A percentile compares a stretch with the other conserved stretches of the same genome.
Evolutionary conservation across 1,139 yeast species (phyloP).

Genomic region (Taiozyma onychis): DNA sequence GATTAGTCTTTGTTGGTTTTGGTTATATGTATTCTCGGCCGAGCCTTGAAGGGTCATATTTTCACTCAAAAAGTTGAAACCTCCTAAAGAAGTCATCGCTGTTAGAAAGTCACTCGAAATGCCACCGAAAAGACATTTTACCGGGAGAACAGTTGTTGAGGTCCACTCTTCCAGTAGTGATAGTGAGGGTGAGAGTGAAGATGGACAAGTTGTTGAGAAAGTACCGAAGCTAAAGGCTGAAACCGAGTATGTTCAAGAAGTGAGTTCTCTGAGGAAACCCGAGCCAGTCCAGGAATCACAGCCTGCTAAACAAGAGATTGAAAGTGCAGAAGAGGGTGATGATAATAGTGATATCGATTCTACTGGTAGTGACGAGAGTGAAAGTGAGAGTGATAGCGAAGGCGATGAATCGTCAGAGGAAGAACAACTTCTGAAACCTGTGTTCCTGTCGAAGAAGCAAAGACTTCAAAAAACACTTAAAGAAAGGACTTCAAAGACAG

Average conservation of each 20-base stretch:
- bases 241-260: neutral
- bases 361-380: conserved; percentile 5
- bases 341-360: conserved; percentile 4
- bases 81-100: neutral
- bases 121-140: conserved; percentile 18
- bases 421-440: conserved; percentile 18
- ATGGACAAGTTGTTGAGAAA: neutral
- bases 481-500: conserved; percentile 1
- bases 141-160: conserved; percentile 11
- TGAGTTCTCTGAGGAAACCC: conserved; percentile 3
- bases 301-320: conserved; percentile 2
- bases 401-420: conserved; percentile 7
- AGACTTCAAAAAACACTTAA: conserved; percentile 1
- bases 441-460: conserved; percentile 18
- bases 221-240: conserved; percentile 1
- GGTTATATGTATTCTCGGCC: neutral
- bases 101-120: neutral
- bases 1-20: neutral
- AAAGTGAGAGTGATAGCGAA: conserved; percentile 4
- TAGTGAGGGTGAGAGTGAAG: conserved; percentile 4
- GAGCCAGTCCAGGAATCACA: neutral
- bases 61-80: neutral
- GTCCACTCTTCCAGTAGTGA: neutral
- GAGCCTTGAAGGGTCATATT: neutral
- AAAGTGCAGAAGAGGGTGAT: conserved; percentile 8